Percentiles rank a stretch among this genome's conserved stretches.
phyloP scores from a whole-genome alignment of 169 alveolate species.

The Babesia gibsoni region DNA sequence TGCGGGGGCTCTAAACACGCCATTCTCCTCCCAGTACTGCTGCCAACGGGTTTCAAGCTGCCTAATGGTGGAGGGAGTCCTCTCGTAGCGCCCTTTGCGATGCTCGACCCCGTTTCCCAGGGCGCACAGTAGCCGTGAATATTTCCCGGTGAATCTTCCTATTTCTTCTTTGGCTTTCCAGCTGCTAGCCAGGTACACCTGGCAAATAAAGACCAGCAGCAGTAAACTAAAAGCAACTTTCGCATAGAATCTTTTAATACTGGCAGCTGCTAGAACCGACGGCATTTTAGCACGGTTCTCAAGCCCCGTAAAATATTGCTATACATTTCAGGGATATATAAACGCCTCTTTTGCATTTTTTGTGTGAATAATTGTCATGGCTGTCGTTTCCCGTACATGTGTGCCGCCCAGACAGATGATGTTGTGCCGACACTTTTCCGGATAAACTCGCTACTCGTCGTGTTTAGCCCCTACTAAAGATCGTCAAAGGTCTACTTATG shows the following conservation, averaged over 20 bases:
- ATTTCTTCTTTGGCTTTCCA: conserved; percentile 2
- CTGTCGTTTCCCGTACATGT: no score
- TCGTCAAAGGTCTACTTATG: neutral
- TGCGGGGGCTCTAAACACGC: conserved; percentile 12
- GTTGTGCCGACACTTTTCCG: no score
- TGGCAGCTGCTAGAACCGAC: neutral
- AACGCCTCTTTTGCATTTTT: no score
- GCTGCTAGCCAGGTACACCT: conserved; percentile 18
- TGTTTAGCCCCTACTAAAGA: no score
- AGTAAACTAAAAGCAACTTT: neutral
- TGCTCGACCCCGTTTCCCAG: neutral
- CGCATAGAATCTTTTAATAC: neutral
- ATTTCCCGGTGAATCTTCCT: conserved; percentile 19
- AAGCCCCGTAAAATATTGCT: no score
- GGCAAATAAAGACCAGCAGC: neutral
- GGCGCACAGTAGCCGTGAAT: conserved; percentile 1
- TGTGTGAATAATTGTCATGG: no score
- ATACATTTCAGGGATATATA: no score
- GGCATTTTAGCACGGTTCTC: neutral
- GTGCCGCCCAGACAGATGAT: no score
- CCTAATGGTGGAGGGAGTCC: neutral
- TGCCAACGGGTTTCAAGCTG: conserved; percentile 46
- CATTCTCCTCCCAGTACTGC: conserved; percentile 34
- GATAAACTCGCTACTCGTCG: no score
- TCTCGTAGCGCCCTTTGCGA: neutral